These are phyloP conservation scores for Raffaelea arxii DNA, from an alignment of 2,329 filamentous ascomycete species.

Conservation along the genomic window DNA sequence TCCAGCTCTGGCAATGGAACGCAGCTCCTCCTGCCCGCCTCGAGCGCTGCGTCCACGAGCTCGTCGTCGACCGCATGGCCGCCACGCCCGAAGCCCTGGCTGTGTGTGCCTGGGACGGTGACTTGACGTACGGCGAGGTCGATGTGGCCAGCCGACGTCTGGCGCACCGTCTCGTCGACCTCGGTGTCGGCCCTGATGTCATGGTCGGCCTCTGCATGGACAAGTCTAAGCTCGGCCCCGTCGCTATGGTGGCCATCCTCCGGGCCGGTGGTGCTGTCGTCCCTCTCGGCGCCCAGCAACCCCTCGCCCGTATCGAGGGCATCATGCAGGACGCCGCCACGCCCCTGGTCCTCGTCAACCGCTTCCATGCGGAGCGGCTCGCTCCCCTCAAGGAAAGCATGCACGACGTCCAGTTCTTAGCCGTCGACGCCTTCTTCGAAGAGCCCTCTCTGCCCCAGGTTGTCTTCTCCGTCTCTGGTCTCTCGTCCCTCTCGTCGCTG, in stretches of 20 bases:
- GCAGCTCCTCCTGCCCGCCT: background rate
- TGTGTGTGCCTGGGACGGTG: constrained; percentile 34
- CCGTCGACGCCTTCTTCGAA: background rate
- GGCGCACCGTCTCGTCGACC: constrained; percentile 25
- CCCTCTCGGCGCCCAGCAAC: constrained; percentile 33
- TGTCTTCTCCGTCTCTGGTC: no score
- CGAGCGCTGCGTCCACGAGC: background rate
- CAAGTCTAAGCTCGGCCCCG: constrained; percentile 57
- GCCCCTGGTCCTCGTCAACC: background rate
- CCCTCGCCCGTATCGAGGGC: constrained; percentile 15
- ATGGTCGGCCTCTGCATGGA: constrained; percentile 59
- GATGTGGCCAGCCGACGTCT: constrained; percentile 27
- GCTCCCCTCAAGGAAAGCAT: background rate
- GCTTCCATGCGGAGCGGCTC: background rate
- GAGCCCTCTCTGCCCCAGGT: background rate
- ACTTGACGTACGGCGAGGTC: constrained; percentile 31
- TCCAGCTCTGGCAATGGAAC: background rate
- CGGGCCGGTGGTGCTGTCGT: constrained; percentile 14
- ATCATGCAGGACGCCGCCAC: background rate
- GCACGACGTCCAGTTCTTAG: background rate
- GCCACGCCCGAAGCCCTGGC: constrained; percentile 27
- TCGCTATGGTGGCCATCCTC: constrained; percentile 52
- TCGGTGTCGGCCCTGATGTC: constrained; percentile 40
- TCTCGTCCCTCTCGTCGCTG: background rate
- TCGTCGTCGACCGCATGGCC: constrained; percentile 5